These are phyloP conservation scores for Hanseniaspora taiwanica DNA, from an alignment of 805 yeast species.

Conservation along the genomic window DNA sequence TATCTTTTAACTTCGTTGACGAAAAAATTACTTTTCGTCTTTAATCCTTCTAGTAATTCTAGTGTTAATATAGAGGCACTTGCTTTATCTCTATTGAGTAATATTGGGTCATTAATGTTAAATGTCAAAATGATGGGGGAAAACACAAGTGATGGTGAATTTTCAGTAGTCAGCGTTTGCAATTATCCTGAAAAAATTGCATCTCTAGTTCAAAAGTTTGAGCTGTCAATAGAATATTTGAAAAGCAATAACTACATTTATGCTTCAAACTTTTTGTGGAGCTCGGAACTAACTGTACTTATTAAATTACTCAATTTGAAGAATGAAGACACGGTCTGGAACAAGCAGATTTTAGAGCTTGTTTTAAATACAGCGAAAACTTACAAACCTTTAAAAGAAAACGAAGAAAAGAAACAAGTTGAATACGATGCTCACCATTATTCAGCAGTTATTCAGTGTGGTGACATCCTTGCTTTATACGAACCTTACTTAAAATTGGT, in stretches of 20 bases:
- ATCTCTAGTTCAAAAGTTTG: conserved; percentile 8
- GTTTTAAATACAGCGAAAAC: conserved; percentile 1
- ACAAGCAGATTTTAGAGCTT: neutral
- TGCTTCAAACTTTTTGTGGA: neutral
- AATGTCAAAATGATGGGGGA: conserved; percentile 9
- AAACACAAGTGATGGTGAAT: conserved; percentile 5
- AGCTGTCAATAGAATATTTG: conserved; percentile 8
- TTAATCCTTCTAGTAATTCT: conserved; percentile 20
- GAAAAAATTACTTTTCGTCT: conserved; percentile 3
- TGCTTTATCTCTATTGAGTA: conserved; percentile 48
- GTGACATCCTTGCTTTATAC: conserved; percentile 26
- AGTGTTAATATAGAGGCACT: conserved; percentile 33
- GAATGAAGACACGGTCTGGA: neutral
- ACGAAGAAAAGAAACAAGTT: no score
- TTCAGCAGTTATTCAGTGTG: neutral
- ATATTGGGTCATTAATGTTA: conserved; percentile 39
- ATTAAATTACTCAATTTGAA: neutral
- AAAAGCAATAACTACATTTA: neutral
- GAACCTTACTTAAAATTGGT: conserved; percentile 41
- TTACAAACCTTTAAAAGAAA: conserved; percentile 1
- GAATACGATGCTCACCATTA: no score
- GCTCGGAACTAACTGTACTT: neutral
- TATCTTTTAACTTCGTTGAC: neutral
- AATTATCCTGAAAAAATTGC: conserved; percentile 15
- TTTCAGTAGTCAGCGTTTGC: conserved; percentile 10